Conservation (phyloP, 176 grass and related monocot genomes). For the Paspalum notatum region DNA sequence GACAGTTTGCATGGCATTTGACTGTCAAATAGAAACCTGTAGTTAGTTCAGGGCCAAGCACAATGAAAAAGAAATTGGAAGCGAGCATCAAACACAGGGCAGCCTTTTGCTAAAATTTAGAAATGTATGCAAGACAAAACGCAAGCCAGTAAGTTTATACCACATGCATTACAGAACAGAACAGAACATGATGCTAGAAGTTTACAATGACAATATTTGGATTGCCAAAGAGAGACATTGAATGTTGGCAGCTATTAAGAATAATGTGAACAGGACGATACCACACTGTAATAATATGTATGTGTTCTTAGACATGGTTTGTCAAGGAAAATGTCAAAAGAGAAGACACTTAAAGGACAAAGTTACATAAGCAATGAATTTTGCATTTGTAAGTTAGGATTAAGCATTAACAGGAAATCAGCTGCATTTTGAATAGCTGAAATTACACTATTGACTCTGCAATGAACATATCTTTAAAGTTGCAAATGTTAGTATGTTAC, state of each 20-base stretch:
- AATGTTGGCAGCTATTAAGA: neutral
- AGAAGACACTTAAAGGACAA: neutral
- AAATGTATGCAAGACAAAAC: neutral
- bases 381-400: neutral
- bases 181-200: slow-evolving; percentile 11
- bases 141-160: neutral
- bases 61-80: slow-evolving; percentile 4
- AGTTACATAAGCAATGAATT: neutral
- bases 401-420: neutral
- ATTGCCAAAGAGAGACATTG: neutral
- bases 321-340: neutral
- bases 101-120: neutral
- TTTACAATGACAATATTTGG: neutral
- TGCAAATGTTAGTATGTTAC: neutral
- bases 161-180: slow-evolving; percentile 23
- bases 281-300: neutral
- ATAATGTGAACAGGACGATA: slow-evolving; percentile 7
- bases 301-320: neutral
- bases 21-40: slow-evolving; percentile 27
- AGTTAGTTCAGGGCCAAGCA: slow-evolving; percentile 6
- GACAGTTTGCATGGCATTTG: slow-evolving; percentile 26
- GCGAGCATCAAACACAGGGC: neutral
- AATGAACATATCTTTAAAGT: neutral
- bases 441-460: neutral
- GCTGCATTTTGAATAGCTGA: slow-evolving; percentile 15